These are phyloP conservation scores for Plenodomus tracheiphilus DNA, from an alignment of 2,329 filamentous ascomycete species.

Conservation along the genomic window DNA sequence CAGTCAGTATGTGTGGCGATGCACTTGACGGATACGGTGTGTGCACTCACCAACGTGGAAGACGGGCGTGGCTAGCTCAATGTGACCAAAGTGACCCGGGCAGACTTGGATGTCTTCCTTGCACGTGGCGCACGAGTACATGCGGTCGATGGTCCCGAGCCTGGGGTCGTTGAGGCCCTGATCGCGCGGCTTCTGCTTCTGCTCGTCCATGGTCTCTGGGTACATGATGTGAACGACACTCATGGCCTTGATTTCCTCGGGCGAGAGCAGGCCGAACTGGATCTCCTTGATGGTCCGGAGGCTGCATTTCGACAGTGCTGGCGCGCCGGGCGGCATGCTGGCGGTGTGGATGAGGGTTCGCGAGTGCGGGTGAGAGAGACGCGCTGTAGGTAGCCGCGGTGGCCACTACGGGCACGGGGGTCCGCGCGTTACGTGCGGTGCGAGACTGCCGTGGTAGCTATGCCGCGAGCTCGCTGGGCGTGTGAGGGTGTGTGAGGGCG, in stretches of 20 bases:
- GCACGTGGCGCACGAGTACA: constrained; percentile 95
- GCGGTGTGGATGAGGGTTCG: constrained; percentile 17
- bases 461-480: constrained; percentile 13
- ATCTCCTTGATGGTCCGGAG: constrained; percentile 98
- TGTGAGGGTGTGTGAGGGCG: constrained; percentile 13
- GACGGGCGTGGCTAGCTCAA: constrained; percentile 94
- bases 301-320: constrained; percentile 70
- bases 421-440: constrained; percentile 12
- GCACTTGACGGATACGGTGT: background rate
- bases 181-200: constrained; percentile 84
- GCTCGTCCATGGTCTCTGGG: constrained; percentile 99
- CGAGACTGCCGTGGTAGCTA: constrained; percentile 24
- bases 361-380: constrained; percentile 7
- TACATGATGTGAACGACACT: constrained; percentile 95
- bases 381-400: constrained; percentile 25
- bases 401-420: constrained; percentile 36
- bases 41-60: constrained; percentile 72
- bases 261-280: constrained; percentile 96
- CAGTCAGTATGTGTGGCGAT: constrained; percentile 9
- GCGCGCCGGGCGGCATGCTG: constrained; percentile 82
- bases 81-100: constrained; percentile 97
- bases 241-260: constrained; percentile 99
- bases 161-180: constrained; percentile 94
- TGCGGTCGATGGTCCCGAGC: constrained; percentile 93
- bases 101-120: constrained; percentile 95